Percentiles rank a stretch among this genome's conserved stretches.
Evolutionary conservation across 139 green algal genomes (phyloP).

Genomic region (Microglena sp.): DNA sequence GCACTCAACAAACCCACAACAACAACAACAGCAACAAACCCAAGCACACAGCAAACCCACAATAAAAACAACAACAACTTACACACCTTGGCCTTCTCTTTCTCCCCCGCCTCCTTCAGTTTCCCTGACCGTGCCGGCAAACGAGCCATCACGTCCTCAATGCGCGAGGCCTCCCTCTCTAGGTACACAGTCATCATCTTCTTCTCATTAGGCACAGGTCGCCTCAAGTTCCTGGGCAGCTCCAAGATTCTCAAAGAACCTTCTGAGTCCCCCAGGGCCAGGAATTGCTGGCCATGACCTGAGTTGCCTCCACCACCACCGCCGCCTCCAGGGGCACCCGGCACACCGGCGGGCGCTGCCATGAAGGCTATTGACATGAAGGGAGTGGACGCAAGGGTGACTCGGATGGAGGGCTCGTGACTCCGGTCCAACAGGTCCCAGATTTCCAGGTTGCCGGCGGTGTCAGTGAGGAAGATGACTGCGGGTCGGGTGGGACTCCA

Average conservation of each 20-base stretch:
- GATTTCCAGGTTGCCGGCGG: constrained; percentile 52
- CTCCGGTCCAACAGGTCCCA: constrained; percentile 76
- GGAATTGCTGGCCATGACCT: constrained; percentile 14
- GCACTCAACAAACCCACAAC: too few species aligned
- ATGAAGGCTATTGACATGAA: constrained; percentile 57
- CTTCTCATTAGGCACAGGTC: constrained; percentile 55
- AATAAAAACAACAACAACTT: too few species aligned
- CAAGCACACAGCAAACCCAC: too few species aligned
- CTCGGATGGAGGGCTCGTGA: constrained; percentile 54
- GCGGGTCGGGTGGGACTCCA: constrained; percentile 76
- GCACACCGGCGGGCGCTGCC: constrained; percentile 2
- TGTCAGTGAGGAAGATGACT: constrained; percentile 50
- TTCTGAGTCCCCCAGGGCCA: constrained; percentile 25
- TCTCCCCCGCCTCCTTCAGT: constrained; percentile 14
- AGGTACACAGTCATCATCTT: constrained; percentile 53
- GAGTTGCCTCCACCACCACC: constrained; percentile 1
- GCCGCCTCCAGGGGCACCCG: too few species aligned
- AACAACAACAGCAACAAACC: too few species aligned
- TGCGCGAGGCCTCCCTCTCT: constrained; percentile 33
- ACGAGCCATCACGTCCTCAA: constrained; percentile 28
- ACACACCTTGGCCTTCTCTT: constrained; percentile 11
- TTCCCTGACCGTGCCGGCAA: constrained; percentile 13
- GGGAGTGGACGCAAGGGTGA: constrained; percentile 30
- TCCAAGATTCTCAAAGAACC: constrained; percentile 63
- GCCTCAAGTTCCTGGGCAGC: constrained; percentile 66